A percentile compares a stretch with the other conserved stretches of the same genome.
phyloP scores from a whole-genome alignment of 2,329 filamentous ascomycete genomes.

The Arthrobotrys megalospora region DNA sequence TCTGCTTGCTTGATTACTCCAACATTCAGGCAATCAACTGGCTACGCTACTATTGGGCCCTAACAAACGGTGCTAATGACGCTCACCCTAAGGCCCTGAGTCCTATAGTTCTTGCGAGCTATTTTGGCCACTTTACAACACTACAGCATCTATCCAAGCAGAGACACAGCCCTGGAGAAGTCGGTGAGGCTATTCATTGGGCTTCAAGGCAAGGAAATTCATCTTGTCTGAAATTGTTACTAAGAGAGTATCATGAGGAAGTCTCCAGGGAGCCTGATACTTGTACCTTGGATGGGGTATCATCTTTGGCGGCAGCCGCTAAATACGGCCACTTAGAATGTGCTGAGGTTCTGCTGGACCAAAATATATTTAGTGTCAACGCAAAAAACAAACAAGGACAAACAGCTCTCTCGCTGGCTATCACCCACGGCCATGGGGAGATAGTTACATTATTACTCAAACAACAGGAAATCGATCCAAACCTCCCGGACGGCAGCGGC shows the following conservation, averaged over 20 bases:
- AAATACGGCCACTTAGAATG: slow-evolving; percentile 20
- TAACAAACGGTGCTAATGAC: neutral
- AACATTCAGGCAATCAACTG: slow-evolving; percentile 3
- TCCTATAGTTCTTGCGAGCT: slow-evolving; percentile 15
- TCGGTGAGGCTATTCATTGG: slow-evolving; percentile 17
- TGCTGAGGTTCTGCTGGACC: neutral
- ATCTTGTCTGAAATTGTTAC: slow-evolving; percentile 10
- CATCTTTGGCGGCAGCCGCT: slow-evolving; percentile 23
- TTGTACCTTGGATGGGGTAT: neutral
- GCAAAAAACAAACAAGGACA: neutral
- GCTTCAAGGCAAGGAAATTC: slow-evolving; percentile 24
- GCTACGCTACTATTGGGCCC: slow-evolving; percentile 20
- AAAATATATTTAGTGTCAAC: slow-evolving; percentile 11
- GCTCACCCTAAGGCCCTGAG: neutral
- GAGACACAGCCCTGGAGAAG: neutral
- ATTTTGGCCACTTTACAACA: slow-evolving; percentile 23
- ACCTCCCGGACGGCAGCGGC: slow-evolving; percentile 14
- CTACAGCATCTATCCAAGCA: slow-evolving; percentile 7
- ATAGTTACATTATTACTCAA: slow-evolving; percentile 20
- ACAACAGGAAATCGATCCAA: slow-evolving; percentile 17
- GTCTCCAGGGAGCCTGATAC: slow-evolving; percentile 2
- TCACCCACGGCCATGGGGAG: slow-evolving; percentile 17
- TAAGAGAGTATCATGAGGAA: neutral
- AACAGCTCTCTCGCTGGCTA: slow-evolving; percentile 20
- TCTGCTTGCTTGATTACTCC: neutral